These are phyloP conservation scores for Trichophyton simii DNA, from an alignment of 2,329 filamentous ascomycete species.

Conservation along the genomic window DNA sequence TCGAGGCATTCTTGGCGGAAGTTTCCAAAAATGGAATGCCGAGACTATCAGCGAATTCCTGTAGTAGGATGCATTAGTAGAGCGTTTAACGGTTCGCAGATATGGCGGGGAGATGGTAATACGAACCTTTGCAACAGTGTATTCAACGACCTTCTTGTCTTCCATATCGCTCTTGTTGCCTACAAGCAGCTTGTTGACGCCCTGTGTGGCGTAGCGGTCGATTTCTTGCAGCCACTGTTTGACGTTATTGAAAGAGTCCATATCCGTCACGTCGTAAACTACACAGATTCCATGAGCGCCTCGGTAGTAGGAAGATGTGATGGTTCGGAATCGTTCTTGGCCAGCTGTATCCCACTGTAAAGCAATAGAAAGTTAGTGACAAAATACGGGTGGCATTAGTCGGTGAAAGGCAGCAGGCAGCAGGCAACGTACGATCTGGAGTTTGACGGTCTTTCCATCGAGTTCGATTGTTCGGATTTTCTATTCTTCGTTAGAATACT, in stretches of 20 bases:
- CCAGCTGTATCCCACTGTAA: constrained; percentile 93
- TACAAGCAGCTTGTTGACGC: constrained; percentile 97
- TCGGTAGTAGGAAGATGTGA: constrained; percentile 98
- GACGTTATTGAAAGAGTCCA: constrained; percentile 99
- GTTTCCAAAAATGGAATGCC: constrained; percentile 99
- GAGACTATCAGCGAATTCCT: constrained; percentile 98
- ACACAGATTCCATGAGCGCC: constrained; percentile 98
- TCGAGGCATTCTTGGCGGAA: constrained; percentile 97
- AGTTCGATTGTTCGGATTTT: constrained; percentile 99
- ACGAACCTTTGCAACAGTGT: constrained; percentile 94
- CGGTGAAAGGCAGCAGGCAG: not conserved
- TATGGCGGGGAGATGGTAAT: not conserved
- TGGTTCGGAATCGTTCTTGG: constrained; percentile 98
- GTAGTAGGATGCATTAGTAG: constrained; percentile 7
- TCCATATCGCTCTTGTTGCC: constrained; percentile 99
- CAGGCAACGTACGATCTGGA: constrained; percentile 72
- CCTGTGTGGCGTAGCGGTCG: constrained; percentile 96
- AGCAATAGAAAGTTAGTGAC: not conserved
- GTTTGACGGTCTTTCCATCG: constrained; percentile 98
- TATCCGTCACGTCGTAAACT: constrained; percentile 99
- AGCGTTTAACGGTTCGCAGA: not conserved
- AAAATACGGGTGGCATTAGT: constrained; percentile 6
- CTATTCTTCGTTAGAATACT: constrained; percentile 34
- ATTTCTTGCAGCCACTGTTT: constrained; percentile 99
- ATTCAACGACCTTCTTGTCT: constrained; percentile 99